These are phyloP conservation scores for Kwoniella shandongensis DNA, from an alignment of 768 basidiomycete species.

Conservation along the genomic window DNA sequence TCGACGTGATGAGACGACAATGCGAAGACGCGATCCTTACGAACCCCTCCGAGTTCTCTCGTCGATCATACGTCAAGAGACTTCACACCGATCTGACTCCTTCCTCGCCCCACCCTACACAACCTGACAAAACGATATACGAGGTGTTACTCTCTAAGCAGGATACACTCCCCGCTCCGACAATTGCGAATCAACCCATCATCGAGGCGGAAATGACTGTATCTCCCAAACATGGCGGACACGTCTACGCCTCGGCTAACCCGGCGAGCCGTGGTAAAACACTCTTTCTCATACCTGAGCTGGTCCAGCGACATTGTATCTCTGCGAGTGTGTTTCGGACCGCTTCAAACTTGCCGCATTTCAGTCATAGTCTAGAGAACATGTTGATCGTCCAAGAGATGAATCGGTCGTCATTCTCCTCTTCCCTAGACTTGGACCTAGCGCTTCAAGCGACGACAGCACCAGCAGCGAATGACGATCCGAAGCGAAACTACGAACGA, in stretches of 20 bases:
- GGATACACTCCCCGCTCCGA: not conserved
- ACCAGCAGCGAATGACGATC: not conserved
- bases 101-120: constrained; percentile 22
- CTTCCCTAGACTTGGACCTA: not conserved
- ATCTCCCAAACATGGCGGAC: constrained; percentile 23
- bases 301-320: constrained; percentile 26
- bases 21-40: constrained; percentile 16
- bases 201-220: constrained; percentile 17
- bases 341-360: constrained; percentile 27
- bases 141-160: constrained; percentile 1
- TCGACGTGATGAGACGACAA: constrained; percentile 4
- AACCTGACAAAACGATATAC: constrained; percentile 12
- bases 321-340: constrained; percentile 29
- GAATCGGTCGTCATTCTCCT: constrained; percentile 13
- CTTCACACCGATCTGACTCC: constrained; percentile 26
- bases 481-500: constrained; percentile 30
- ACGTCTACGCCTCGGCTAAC: constrained; percentile 4
- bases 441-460: constrained; percentile 26
- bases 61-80: constrained; percentile 19
- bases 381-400: constrained; percentile 27
- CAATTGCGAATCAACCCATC: constrained; percentile 19
- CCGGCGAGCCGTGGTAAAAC: not conserved
- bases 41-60: constrained; percentile 25
- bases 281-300: constrained; percentile 23
- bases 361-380: constrained; percentile 24